These are phyloP conservation scores for Suhomyces bokatorum DNA, from an alignment of 1,139 yeast species.

Conservation along the genomic window DNA sequence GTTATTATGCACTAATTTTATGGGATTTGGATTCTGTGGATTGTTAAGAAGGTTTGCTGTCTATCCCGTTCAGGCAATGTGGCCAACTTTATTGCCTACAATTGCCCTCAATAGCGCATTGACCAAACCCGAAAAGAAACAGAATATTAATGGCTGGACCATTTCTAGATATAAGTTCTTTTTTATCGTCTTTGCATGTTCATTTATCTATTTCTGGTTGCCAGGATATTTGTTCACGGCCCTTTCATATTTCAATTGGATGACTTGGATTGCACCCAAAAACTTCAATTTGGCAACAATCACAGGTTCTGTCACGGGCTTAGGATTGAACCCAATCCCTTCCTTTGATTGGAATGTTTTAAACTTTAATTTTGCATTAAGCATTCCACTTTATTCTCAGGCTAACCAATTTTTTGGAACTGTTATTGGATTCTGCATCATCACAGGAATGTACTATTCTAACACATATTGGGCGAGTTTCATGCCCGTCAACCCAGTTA, in stretches of 20 bases:
- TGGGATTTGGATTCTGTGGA: conserved; percentile 27
- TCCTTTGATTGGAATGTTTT: conserved; percentile 22
- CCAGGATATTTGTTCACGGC: conserved; percentile 21
- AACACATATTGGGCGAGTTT: conserved; percentile 20
- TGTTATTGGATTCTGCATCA: conserved; percentile 15
- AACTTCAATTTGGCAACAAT: conserved; percentile 19
- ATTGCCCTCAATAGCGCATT: conserved; percentile 23
- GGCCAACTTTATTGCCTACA: conserved; percentile 22
- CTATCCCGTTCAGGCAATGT: conserved; percentile 17
- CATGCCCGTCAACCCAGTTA: conserved; percentile 19
- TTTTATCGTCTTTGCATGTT: conserved; percentile 13
- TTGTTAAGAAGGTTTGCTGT: conserved; percentile 21
- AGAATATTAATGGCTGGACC: conserved; percentile 22
- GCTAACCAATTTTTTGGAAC: conserved; percentile 17
- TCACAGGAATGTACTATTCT: conserved; percentile 18
- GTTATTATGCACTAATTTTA: conserved; percentile 20
- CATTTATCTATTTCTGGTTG: conserved; percentile 22
- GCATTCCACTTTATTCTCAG: conserved; percentile 17
- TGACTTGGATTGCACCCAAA: conserved; percentile 23
- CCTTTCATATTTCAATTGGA: conserved; percentile 21
- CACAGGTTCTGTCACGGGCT: conserved; percentile 18
- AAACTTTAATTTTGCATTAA: conserved; percentile 12
- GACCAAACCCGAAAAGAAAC: conserved; percentile 17
- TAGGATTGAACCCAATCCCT: conserved; percentile 22
- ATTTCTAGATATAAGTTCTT: conserved; percentile 20